Conservation (phyloP, 1,284 basidiomycete species). For the Neonothopanus nambi region DNA sequence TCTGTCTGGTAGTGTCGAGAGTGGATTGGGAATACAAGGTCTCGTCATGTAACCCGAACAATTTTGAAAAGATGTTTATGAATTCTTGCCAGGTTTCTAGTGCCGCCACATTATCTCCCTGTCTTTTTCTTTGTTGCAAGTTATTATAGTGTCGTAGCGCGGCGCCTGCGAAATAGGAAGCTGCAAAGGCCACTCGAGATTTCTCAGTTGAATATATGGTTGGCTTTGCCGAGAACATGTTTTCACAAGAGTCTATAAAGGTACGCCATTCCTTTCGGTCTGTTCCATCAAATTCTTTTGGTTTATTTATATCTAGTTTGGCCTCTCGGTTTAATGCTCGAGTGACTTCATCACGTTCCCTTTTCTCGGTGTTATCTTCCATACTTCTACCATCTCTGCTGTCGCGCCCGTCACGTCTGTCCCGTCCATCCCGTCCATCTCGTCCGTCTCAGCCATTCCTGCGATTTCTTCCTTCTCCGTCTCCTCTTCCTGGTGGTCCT, state of each 20-base stretch:
- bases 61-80: background rate
- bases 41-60: slow-evolving; percentile 1
- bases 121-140: background rate
- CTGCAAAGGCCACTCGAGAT: background rate
- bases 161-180: slow-evolving; percentile 2
- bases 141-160: slow-evolving; percentile 1
- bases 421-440: no score
- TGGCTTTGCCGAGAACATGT: no score
- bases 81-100: background rate
- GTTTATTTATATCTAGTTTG: slow-evolving; percentile 4
- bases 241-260: slow-evolving; percentile 3
- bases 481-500: no score
- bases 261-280: background rate
- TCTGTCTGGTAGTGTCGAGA: background rate
- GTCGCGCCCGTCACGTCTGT: no score
- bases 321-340: background rate
- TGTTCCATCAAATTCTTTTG: slow-evolving; percentile 2
- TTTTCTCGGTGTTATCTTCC: background rate
- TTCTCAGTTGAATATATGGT: no score
- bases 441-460: no score
- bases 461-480: background rate
- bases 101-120: background rate
- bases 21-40: background rate
- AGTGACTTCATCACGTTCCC: background rate
- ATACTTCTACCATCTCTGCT: background rate